phyloP scores from a whole-genome alignment of 345 rosid genomes.

The Excoecaria cochinchinensis region DNA sequence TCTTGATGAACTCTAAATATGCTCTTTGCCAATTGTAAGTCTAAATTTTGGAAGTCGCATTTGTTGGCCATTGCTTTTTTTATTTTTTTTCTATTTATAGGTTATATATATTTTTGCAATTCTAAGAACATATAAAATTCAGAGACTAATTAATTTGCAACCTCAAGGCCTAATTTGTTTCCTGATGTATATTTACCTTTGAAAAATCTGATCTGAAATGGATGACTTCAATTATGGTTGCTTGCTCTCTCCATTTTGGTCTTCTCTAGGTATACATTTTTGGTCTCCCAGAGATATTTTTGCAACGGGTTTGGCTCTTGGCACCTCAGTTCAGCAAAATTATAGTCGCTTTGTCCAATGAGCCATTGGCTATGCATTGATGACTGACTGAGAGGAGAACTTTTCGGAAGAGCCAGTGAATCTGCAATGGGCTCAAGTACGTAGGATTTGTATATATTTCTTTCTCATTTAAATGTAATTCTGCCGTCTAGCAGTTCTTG shows the following conservation, averaged over 20 bases:
- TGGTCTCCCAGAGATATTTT: constrained; percentile 1
- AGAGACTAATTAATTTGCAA: neutral
- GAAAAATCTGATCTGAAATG: neutral
- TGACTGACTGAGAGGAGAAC: neutral
- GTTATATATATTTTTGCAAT: neutral
- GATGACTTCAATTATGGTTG: neutral
- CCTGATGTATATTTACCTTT: neutral
- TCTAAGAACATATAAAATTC: neutral
- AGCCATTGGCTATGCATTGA: neutral
- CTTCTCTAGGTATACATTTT: constrained; percentile 4
- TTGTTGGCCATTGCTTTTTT: no score
- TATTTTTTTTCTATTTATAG: neutral
- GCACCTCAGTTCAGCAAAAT: neutral
- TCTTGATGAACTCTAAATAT: constrained; percentile 22
- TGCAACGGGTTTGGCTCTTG: constrained; percentile 2
- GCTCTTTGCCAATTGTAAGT: constrained; percentile 32
- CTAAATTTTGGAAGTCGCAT: neutral
- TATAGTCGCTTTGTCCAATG: neutral
- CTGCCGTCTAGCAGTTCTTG: neutral
- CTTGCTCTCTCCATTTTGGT: neutral
- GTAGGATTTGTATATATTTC: neutral
- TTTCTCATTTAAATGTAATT: neutral
- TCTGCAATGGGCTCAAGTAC: constrained; percentile 5
- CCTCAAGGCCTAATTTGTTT: neutral
- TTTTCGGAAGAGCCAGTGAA: neutral